Base-by-base conservation (phyloP, 805 yeast genomes). In the Candida ipomoeae region DNA sequence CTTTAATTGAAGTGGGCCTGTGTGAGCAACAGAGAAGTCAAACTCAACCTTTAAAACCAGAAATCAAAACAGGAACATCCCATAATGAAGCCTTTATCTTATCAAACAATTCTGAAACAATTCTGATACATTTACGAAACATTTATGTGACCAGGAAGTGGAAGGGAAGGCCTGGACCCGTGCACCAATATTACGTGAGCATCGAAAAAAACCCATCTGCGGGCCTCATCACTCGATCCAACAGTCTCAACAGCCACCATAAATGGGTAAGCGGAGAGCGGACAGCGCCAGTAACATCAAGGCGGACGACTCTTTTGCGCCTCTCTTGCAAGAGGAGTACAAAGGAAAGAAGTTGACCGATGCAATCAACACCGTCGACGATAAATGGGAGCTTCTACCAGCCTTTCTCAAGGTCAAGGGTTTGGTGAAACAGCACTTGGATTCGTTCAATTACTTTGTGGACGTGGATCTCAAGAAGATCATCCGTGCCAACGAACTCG, bases 381-480 rank as follows among this genome's bases (percentile, higher is more conserved):
- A 94, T 69, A 94, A 94, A 67, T 94, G 99, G 99, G 87, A 94
- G 60, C 75, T 94, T 43, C 72, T 94, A 38, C 99, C 99, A 0
- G 99, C 99, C 0, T 94, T 94, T 64, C 73, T 94, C 55, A 89
- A 90, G 63, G 96, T 94, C 41, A 94, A 94, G 66, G 99, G 99
- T 48, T 73, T 94, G 46, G 98, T 94, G 42, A 94, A 94, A 63
- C 99, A 94, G 73, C 99, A 94, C 74, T 75, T 94, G 63, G 99
- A 94, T 65, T 94, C 99, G n/a, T 94, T 89, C 77, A 92, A 94
- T 65, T 94, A 89, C 70, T 94, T 94, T 66, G 96, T 94, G 17
- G 97, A 94, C 62, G 84, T 82, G 6, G 99, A 94, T 65, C 77
- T 94, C 66, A 89, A 88, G 70, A 92, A 94, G 65, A 94, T 94